Base-by-base conservation (phyloP, 1,284 basidiomycete species). In the Puccinia polysora region DNA sequence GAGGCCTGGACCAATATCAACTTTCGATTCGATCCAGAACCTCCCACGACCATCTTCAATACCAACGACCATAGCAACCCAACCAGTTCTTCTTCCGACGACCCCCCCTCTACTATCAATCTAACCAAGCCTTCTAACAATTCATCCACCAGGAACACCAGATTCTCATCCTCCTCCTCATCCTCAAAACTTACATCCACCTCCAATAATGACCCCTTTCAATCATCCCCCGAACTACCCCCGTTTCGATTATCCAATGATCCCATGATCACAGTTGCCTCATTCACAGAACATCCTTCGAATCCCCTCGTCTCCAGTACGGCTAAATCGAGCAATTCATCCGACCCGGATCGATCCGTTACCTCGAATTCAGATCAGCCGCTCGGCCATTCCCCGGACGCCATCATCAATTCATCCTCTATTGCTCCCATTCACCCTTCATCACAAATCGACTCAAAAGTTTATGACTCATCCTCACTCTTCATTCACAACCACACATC, bases 1-100 rank as follows among this genome's bases (percentile, higher is more conserved):
- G 69, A 72, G 18, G 60, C 59, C 38, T 72, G 69, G 69, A 56
- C 60, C 18, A 72, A 72, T 38, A 72, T 64, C 50, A 52, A 53
- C 36, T 72, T 72, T 30, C 49, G 32, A 40, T 72, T 72, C 28
- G 60, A 63, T 23, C 12, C 23, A 10, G 69, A 64, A 20, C 34
- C 59, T 20, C 36, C 34, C 50, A 4, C 50, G 20, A 15, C n/a
- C 38, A 15, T 23, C 45, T 43, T 52, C 32, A 23, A 47, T n/a
- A 68, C 28, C 65, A 68, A 3, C 52, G 56, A 28, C 65, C 50
- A 67, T 36, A 58, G 34, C 55, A 58, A 55, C 15, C 52, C 2
- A 20, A 23, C 52, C 15, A 34, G 14, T 34, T 18, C 56, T 36
- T 2, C 56, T 4, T 18, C 32, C 32, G 7, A 63, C 10, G 20